Conservation (phyloP, 768 basidiomycete genomes). For the Hypholoma sublateritium region DNA sequence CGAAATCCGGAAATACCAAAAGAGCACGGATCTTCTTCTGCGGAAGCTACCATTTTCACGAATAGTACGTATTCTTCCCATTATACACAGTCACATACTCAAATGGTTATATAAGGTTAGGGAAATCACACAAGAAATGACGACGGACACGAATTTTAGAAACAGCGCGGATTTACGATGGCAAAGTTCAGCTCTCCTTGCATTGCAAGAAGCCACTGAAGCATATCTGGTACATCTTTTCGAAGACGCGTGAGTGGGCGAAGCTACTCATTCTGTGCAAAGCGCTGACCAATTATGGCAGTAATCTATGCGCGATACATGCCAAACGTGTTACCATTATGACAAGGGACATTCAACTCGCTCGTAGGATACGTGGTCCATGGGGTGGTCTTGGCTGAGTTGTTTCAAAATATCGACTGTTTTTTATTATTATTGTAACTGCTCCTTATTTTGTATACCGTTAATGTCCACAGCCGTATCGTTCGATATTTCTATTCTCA, state of each 20-base stretch:
- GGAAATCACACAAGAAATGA: conserved; percentile 92
- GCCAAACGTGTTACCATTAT: conserved; percentile 98
- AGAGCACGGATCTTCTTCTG: conserved; percentile 85
- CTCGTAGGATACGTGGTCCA: conserved; percentile 89
- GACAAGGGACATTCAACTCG: conserved; percentile 96
- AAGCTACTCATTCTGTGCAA: neutral
- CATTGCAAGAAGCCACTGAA: conserved; percentile 95
- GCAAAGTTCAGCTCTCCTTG: conserved; percentile 93
- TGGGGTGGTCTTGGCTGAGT: conserved; percentile 72
- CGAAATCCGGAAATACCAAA: conserved; percentile 94
- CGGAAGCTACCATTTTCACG: conserved; percentile 91
- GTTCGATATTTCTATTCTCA: neutral
- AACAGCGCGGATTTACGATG: conserved; percentile 71
- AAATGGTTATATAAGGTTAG: conserved; percentile 55
- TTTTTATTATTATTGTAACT: conserved; percentile 5
- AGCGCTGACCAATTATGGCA: conserved; percentile 27
- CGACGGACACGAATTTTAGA: conserved; percentile 69
- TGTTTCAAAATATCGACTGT: neutral
- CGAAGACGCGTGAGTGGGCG: conserved; percentile 88
- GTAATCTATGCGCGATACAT: conserved; percentile 95
- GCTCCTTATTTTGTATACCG: conserved; percentile 1
- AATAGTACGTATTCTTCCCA: conserved; percentile 55
- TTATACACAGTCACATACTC: neutral
- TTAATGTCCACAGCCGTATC: conserved; percentile 1
- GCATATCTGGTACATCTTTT: conserved; percentile 94